Base-by-base conservation (phyloP, 352 stramenopile species). In the Phytophthora pistaciae region DNA sequence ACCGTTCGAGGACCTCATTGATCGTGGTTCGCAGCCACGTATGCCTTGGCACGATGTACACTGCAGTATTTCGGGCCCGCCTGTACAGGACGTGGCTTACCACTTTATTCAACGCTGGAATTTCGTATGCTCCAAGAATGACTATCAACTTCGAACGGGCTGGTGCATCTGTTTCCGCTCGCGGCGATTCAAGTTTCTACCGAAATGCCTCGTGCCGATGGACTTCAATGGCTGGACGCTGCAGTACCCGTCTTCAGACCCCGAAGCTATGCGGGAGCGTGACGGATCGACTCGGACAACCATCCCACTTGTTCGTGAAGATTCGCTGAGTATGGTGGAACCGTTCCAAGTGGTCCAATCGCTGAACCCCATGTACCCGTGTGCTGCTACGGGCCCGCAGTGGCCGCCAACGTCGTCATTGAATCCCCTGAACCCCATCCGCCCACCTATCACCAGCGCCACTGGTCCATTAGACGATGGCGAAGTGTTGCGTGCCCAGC, bases 81-180 rank as follows among this genome's bases (percentile, higher is more conserved):
- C 87, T 5, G 92, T 95, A 1, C 82, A 94, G 61, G 93, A 98
- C 60, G 79, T 98, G 25, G 90, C 89, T 4, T 91, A 87, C 54
- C 91, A 97, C 68, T 98, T 98, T 49, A 96, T 98, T 56, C 88
- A 97, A 69, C 91, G 93, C 20, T 98, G 93, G 93, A 97, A 98
- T 58, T 97, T 94, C 50, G 87, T 95, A 16, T 95, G 87, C 16
- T 93, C 88, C 11, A 96, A 96, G 76, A 95, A 94, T 38, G 87
- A 96, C 62, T 95, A 95, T 69, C 84, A 94, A 60, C 64, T 96
- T 50, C 84, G 88, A 57, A 95, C 88, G 3, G 90, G 89, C 20
- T 96, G 90, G 88, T 96, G 90, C 63, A 95, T 96, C 62, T 96
- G 90, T 66, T 88, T 90, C 23, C 88, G 90, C 23, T 93, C 87